Conservation (phyloP, 805 yeast species). For the Ogataea dorogensis region DNA sequence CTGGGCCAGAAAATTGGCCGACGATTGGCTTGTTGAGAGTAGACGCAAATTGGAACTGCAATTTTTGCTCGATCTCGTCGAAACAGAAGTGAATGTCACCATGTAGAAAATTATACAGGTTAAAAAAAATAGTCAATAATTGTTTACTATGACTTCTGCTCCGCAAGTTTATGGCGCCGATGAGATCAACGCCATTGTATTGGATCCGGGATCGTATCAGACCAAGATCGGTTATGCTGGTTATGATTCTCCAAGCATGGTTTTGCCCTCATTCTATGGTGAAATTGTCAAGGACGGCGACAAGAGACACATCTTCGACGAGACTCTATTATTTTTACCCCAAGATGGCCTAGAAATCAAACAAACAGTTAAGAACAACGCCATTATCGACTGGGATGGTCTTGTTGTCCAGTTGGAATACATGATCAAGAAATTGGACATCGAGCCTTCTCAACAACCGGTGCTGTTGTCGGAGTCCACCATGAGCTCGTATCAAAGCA, state of each 20-base stretch:
- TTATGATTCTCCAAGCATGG: conserved; percentile 77
- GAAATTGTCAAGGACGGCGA: conserved; percentile 20
- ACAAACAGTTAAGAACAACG: conserved; percentile 58
- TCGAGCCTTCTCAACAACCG: conserved; percentile 68
- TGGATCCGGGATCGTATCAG: conserved; percentile 84
- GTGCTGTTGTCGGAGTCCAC: conserved; percentile 82
- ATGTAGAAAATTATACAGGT: conserved; percentile 11
- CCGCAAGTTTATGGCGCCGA: conserved; percentile 63
- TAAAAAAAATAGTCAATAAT: background rate
- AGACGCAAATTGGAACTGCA: conserved; percentile 88
- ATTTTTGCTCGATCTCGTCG: conserved; percentile 68
- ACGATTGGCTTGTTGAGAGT: conserved; percentile 88
- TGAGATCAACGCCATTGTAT: conserved; percentile 86
- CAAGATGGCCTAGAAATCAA: conserved; percentile 50
- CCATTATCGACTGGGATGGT: conserved; percentile 82
- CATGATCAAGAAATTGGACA: conserved; percentile 51
- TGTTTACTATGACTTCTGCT: conserved; percentile 32
- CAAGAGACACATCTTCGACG: conserved; percentile 29
- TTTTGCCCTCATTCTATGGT: conserved; percentile 71
- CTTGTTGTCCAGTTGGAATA: conserved; percentile 71
- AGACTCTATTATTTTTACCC: conserved; percentile 40
- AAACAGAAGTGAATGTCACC: conserved; percentile 55
- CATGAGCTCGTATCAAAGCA: conserved; percentile 70
- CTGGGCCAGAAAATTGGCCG: conserved; percentile 86
- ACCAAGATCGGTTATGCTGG: conserved; percentile 93